Evolutionary conservation across 164 flowering plant genomes (phyloP).

Genomic region (Liquidambar formosana): DNA sequence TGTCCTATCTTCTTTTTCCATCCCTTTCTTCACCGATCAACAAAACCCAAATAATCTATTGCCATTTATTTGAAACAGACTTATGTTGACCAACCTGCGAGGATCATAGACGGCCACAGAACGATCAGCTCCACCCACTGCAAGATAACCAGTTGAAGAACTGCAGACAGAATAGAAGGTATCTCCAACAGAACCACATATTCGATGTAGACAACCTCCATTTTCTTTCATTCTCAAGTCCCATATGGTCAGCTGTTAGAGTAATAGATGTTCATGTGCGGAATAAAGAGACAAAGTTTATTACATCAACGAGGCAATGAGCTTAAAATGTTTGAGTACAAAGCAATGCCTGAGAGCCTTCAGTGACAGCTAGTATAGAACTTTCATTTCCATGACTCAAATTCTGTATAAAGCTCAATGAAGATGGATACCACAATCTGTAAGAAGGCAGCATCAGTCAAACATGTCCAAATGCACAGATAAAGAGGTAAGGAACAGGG

Average conservation of each 20-base stretch:
- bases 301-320: slow-evolving; percentile 3
- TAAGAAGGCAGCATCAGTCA: slow-evolving; percentile 11
- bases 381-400: slow-evolving; percentile 36
- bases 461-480: not conserved
- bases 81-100: slow-evolving; percentile 56
- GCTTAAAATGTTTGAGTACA: not conserved
- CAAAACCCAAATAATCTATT: not conserved
- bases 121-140: slow-evolving; percentile 86
- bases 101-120: slow-evolving; percentile 82
- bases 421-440: slow-evolving; percentile 76
- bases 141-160: slow-evolving; percentile 66
- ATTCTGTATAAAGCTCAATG: slow-evolving; percentile 57
- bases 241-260: slow-evolving; percentile 71
- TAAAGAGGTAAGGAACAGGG: not conserved
- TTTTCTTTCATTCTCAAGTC: slow-evolving; percentile 77
- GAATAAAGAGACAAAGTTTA: not conserved
- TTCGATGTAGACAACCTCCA: slow-evolving; percentile 74
- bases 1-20: too few relatives aligned
- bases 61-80: not conserved
- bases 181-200: slow-evolving; percentile 73
- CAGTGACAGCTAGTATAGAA: slow-evolving; percentile 65
- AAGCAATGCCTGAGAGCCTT: slow-evolving; percentile 71
- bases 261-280: not conserved
- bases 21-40: too few relatives aligned
- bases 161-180: slow-evolving; percentile 62